Percentiles rank a stretch among this genome's conserved stretches.
These are phyloP conservation scores for Solanum chilense DNA, from an alignment of 257 asterid species.

Conservation along the genomic window DNA sequence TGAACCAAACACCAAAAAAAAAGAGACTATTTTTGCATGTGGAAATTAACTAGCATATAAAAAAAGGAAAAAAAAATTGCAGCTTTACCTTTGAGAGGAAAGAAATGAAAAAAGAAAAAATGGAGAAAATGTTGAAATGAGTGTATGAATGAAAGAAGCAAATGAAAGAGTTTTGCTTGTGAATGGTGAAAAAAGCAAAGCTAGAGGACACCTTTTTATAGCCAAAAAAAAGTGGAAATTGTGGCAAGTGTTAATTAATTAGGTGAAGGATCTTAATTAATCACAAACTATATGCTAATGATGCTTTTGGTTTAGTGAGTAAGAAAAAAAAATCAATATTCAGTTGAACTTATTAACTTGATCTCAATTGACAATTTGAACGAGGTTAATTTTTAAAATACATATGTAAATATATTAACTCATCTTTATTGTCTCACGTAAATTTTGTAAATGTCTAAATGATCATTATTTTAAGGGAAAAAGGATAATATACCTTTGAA, in stretches of 20 bases:
- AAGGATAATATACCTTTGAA: too few relatives aligned
- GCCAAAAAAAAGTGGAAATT: neutral
- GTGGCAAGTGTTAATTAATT: neutral
- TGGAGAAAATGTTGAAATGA: neutral
- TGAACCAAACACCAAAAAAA: neutral
- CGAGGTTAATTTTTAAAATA: too few relatives aligned
- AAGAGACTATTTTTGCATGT: neutral
- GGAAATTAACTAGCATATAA: neutral
- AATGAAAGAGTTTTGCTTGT: neutral
- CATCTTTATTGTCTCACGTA: too few relatives aligned
- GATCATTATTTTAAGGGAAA: too few relatives aligned
- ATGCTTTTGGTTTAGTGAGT: neutral
- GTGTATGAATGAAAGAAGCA: neutral
- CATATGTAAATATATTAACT: too few relatives aligned
- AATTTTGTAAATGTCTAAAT: too few relatives aligned
- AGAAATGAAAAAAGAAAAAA: neutral
- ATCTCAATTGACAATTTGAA: too few relatives aligned
- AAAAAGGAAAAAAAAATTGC: neutral
- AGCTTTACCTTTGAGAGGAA: neutral
- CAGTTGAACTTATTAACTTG: too few relatives aligned
- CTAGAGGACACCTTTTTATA: neutral
- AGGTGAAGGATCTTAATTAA: neutral
- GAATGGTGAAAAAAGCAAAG: neutral
- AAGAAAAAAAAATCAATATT: accelerated
- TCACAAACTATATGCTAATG: neutral